Conservation (phyloP, 1,139 yeast genomes). For the Saccharomyces hybrid region DNA sequence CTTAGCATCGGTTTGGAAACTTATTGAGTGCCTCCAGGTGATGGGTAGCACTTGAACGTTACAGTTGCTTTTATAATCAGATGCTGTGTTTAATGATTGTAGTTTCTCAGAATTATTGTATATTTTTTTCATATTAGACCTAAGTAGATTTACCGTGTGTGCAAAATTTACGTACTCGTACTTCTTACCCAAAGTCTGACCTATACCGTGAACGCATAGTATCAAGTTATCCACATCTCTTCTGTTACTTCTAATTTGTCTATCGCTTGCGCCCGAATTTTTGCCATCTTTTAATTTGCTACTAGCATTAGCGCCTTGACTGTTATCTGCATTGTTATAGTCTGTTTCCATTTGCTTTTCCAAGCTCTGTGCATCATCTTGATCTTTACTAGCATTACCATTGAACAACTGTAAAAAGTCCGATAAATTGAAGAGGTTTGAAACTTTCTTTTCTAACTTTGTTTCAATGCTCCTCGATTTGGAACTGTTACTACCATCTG, state of each 20-base stretch:
- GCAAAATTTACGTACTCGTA: constrained; percentile 81
- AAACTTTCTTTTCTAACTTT: not conserved
- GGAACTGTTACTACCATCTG: not conserved
- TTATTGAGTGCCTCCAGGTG: constrained; percentile 68
- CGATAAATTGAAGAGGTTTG: not conserved
- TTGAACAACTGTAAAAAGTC: not conserved
- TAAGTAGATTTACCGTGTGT: constrained; percentile 68
- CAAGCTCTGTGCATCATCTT: constrained; percentile 28
- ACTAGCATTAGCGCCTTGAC: constrained; percentile 26
- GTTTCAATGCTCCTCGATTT: not conserved
- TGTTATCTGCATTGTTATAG: constrained; percentile 36
- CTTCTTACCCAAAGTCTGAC: constrained; percentile 76
- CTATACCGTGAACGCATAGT: constrained; percentile 88
- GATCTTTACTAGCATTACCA: constrained; percentile 8
- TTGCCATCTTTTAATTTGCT: not conserved
- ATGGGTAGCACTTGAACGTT: constrained; percentile 71
- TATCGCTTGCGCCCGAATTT: not conserved
- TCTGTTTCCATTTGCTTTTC: constrained; percentile 48
- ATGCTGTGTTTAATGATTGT: constrained; percentile 30
- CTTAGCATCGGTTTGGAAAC: constrained; percentile 44
- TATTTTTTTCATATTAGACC: constrained; percentile 56
- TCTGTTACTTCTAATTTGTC: constrained; percentile 14
- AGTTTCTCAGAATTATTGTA: constrained; percentile 42
- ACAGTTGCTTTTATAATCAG: constrained; percentile 39
- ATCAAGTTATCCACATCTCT: constrained; percentile 72